Base-by-base conservation (phyloP, 805 yeast genomes). In the Ogataea methanolica region DNA sequence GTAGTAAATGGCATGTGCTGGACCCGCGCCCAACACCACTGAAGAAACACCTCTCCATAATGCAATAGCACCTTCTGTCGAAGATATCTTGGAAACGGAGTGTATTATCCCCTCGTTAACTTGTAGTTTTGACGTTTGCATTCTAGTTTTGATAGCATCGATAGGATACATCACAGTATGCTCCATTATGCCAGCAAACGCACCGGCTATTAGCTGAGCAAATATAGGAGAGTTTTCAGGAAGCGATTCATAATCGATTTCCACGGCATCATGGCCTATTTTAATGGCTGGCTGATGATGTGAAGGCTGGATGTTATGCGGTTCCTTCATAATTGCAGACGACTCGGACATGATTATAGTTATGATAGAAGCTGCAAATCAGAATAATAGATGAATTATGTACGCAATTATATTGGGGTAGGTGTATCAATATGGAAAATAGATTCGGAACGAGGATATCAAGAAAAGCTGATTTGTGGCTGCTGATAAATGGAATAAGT, bases 121-220 rank as follows among this genome's bases (percentile, higher is more conserved):
- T 4, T 52, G 56, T 4, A 65, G 51, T 50, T 62, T 56, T 34
- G 60, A 46, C 45, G 84, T 81, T 65, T 92, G 99, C 92, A 92
- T 88, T 61, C 99, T 75, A 6, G 98, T 94, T 72, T 92, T 92
- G 57, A 92, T 78, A n/a, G 96, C 92, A 65, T 92, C 99, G 37
- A 92, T 82, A 2, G 99, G 99, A 64, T 83, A 92, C 97, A 92
- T 89, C 40, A 92, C 89, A 1, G 96, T 83, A 68, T 92, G 99
- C 65, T 92, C 99, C 97, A 92, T 88, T 47, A 94, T 88, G 26
- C 99, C 99, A n/a, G 99, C 98, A 69, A 90, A 88, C 0, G 97
- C 98, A 11, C 99, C 99, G 2, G 98, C 98, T 12, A 80, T 63
- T 51, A 92, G 75, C 63, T 91, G 96, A 4, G 96, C 88, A 5